A percentile compares a stretch with the other conserved stretches of the same genome.
These are phyloP conservation scores for Lichenothelia convexa DNA, from an alignment of 495 filamentous ascomycete species.

Conservation along the genomic window DNA sequence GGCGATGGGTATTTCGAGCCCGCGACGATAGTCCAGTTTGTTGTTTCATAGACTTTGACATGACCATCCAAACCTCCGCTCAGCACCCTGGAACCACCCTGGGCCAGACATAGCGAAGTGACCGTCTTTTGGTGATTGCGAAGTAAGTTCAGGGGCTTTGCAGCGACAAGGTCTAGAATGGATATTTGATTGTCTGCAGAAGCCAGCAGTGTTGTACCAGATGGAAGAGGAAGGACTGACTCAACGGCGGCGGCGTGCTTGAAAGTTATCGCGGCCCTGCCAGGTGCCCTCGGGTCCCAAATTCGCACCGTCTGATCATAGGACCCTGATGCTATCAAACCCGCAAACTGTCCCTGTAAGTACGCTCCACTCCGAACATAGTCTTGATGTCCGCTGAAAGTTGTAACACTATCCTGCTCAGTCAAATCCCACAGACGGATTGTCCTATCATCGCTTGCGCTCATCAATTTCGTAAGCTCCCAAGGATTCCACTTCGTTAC, in stretches of 20 bases:
- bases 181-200: conserved; percentile 74
- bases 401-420: conserved; percentile 49
- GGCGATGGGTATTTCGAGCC: conserved; percentile 84
- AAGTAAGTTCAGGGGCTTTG: conserved; percentile 66
- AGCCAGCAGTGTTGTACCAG: conserved; percentile 70
- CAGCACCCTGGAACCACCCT: conserved; percentile 59
- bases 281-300: conserved; percentile 65
- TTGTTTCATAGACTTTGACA: conserved; percentile 88
- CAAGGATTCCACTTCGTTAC: conserved; percentile 71
- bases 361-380: conserved; percentile 79
- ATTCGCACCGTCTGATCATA: conserved; percentile 88
- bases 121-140: conserved; percentile 97
- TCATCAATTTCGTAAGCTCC: conserved; percentile 70
- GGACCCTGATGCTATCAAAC: conserved; percentile 65
- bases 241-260: conserved; percentile 82
- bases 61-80: conserved; percentile 85
- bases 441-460: conserved; percentile 72
- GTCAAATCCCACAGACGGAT: conserved; percentile 90
- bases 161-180: conserved; percentile 87
- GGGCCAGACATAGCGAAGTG: conserved; percentile 62
- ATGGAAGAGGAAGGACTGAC: conserved; percentile 63
- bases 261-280: conserved; percentile 65
- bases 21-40: conserved; percentile 77
- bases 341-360: conserved; percentile 60
- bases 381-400: conserved; percentile 76